Conservation (phyloP, 2,329 filamentous ascomycete species). For the Monosporascus sp. region DNA sequence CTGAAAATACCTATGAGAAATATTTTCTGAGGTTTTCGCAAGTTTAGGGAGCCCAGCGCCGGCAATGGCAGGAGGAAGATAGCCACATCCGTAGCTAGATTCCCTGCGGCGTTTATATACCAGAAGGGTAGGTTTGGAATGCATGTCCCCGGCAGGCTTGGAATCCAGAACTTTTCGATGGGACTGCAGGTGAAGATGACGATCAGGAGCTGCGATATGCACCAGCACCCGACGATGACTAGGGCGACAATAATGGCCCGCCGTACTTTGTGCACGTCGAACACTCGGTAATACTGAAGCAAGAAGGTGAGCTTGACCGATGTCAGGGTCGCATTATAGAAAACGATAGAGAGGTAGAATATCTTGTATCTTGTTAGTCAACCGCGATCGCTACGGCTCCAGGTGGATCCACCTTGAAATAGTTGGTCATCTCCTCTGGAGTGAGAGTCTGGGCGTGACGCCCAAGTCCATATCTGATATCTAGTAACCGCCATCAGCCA, state of each 20-base stretch:
- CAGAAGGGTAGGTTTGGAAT: slow-evolving; percentile 30
- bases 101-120: slow-evolving; percentile 29
- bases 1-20: slow-evolving; percentile 32
- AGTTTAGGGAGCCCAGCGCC: slow-evolving; percentile 27
- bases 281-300: slow-evolving; percentile 34
- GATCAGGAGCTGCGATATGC: slow-evolving; percentile 31
- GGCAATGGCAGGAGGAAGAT: slow-evolving; percentile 34
- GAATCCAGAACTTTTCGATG: slow-evolving; percentile 31
- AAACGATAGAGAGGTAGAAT: slow-evolving; percentile 33
- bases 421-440: too few species aligned
- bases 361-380: slow-evolving; percentile 17
- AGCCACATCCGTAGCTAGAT: slow-evolving; percentile 31
- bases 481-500: too few species aligned
- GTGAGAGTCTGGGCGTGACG: too few species aligned
- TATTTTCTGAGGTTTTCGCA: slow-evolving; percentile 28
- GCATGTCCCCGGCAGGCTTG: slow-evolving; percentile 22
- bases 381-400: too few species aligned
- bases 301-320: slow-evolving; percentile 34
- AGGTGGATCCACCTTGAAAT: not conserved
- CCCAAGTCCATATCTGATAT: too few species aligned
- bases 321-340: slow-evolving; percentile 32
- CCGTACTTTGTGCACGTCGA: slow-evolving; percentile 26
- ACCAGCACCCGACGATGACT: slow-evolving; percentile 29
- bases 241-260: slow-evolving; percentile 25
- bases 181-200: slow-evolving; percentile 32